Conservation (phyloP, 192 early-diverging fungal genomes). For the Backusella parvicylindrica region DNA sequence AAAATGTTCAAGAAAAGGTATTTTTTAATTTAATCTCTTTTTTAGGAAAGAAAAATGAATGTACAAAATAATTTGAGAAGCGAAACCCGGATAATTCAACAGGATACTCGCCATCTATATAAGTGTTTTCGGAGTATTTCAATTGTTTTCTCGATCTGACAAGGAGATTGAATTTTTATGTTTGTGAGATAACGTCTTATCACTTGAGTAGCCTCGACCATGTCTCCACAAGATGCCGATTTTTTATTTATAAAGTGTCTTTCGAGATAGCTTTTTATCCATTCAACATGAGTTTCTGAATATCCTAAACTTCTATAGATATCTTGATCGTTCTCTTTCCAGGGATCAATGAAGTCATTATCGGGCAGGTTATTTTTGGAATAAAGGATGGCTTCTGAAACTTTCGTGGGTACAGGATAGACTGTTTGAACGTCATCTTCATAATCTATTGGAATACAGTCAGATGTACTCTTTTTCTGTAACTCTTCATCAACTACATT, state of each 20-base stretch:
- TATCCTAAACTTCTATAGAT: conserved; percentile 2
- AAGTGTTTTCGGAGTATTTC: not conserved
- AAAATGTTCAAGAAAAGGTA: not conserved
- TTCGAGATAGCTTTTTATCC: conserved; percentile 10
- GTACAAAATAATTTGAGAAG: not conserved
- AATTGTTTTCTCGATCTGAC: conserved; percentile 1
- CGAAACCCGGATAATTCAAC: not conserved
- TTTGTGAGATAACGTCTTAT: not conserved
- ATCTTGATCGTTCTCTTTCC: not conserved
- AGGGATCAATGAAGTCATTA: not conserved
- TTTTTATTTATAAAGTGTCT: not conserved
- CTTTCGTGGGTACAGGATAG: not conserved
- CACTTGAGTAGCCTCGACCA: not conserved
- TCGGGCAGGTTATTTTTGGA: not conserved
- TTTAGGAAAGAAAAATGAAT: not conserved
- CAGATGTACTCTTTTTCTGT: not conserved
- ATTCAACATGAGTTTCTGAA: conserved; percentile 13
- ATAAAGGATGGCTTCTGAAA: not conserved
- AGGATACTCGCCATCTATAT: not conserved
- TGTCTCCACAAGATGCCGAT: not conserved
- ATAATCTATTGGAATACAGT: not conserved
- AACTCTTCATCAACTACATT: not conserved
- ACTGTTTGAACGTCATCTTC: not conserved
- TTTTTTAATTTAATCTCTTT: not conserved
- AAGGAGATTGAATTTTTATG: not conserved